Conservation (phyloP, 805 yeast genomes). For the Zygosaccharomyces bisporus region DNA sequence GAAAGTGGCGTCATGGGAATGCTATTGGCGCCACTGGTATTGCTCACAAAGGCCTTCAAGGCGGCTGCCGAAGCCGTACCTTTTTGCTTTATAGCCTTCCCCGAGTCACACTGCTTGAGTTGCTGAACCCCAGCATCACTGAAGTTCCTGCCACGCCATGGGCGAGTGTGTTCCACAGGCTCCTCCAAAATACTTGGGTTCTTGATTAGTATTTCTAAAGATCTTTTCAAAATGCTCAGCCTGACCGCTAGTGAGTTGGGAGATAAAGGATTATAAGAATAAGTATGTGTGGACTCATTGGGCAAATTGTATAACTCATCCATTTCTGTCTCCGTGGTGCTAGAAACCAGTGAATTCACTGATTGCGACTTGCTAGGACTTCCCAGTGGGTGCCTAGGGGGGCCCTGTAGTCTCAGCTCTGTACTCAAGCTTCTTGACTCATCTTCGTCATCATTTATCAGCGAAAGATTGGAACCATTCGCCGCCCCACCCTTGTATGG, state of each 20-base stretch:
- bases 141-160: conserved; percentile 6
- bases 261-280: conserved; percentile 77
- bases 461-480: conserved; percentile 7
- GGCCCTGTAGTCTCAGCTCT: conserved; percentile 2
- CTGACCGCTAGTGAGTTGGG: conserved; percentile 78
- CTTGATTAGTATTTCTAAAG: conserved; percentile 67
- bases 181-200: conserved; percentile 44
- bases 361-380: conserved; percentile 11
- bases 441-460: conserved; percentile 2
- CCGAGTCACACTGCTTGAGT: neutral
- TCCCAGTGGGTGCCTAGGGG: conserved; percentile 5
- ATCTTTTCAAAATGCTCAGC: conserved; percentile 67
- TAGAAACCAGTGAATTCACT: conserved; percentile 13
- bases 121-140: conserved; percentile 7
- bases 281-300: conserved; percentile 76
- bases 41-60: conserved; percentile 30
- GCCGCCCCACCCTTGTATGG: conserved; percentile 1
- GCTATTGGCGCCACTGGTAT: conserved; percentile 18
- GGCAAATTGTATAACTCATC: conserved; percentile 60
- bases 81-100: conserved; percentile 8
- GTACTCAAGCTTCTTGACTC: neutral
- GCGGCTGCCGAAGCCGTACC: conserved; percentile 25
- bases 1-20: conserved; percentile 10
- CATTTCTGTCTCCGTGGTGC: conserved; percentile 28
- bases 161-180: conserved; percentile 11